phyloP scores from a whole-genome alignment of 1,284 basidiomycete species.

The Coriolopsis trogii region DNA sequence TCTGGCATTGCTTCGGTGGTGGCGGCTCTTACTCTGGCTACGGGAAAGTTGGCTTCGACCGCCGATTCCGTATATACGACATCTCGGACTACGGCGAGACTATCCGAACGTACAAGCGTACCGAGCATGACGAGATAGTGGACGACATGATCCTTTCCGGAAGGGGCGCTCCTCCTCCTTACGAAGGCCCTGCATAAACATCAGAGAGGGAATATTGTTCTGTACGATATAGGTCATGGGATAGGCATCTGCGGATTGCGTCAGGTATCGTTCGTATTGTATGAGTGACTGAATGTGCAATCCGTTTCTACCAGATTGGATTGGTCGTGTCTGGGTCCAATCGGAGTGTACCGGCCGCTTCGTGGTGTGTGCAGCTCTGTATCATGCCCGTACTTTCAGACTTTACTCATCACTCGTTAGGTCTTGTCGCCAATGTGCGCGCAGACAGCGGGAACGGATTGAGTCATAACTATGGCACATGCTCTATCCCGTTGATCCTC shows the following conservation, averaged over 20 bases:
- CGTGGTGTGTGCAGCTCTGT: no score
- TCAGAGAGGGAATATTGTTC: neutral
- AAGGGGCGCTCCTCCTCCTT: conserved; percentile 32
- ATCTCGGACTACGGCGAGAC: conserved; percentile 89
- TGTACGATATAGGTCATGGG: neutral
- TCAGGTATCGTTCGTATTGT: conserved; percentile 5
- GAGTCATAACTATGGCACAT: no score
- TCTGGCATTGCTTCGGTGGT: conserved; percentile 96
- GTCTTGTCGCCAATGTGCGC: no score
- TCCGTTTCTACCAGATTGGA: no score
- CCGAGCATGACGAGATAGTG: conserved; percentile 71
- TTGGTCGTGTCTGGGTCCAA: no score
- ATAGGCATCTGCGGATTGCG: neutral
- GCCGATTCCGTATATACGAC: conserved; percentile 86
- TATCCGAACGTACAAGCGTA: conserved; percentile 88
- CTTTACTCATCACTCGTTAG: no score
- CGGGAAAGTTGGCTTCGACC: conserved; percentile 81
- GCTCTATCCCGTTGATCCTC: no score
- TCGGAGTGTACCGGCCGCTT: no score
- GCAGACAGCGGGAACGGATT: no score
- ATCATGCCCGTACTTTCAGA: no score
- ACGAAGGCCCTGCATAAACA: conserved; percentile 10
- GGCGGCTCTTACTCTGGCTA: conserved; percentile 90
- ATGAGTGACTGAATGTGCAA: neutral
- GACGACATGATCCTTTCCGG: conserved; percentile 70